phyloP scores from a whole-genome alignment of 2,329 filamentous ascomycete genomes.

The Colletotrichum limetticola region DNA sequence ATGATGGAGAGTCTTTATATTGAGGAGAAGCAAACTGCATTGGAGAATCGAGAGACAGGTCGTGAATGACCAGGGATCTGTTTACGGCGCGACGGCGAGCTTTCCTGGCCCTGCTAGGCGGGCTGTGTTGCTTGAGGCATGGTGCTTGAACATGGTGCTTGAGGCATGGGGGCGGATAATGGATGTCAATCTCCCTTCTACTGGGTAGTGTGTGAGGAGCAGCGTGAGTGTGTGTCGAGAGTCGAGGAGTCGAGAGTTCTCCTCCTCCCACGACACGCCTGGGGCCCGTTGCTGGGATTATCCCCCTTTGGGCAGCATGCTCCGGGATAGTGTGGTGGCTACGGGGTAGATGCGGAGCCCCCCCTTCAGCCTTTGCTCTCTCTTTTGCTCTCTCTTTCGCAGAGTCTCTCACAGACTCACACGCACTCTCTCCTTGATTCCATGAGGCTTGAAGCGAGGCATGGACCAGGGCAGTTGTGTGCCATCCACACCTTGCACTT shows the following conservation, averaged over 20 bases:
- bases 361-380: neutral
- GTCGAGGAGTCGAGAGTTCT: neutral
- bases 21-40: neutral
- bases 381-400: neutral
- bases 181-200: slow-evolving; percentile 20
- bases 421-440: too few species aligned
- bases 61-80: neutral
- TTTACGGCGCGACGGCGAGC: neutral
- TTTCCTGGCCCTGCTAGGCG: neutral
- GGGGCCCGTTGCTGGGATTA: neutral
- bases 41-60: neutral
- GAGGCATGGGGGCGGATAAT: neutral
- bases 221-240: neutral
- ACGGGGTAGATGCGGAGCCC: slow-evolving; percentile 24
- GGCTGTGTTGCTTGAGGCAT: neutral
- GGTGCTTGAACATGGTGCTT: neutral
- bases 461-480: slow-evolving; percentile 14
- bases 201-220: neutral
- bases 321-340: slow-evolving; percentile 17
- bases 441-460: slow-evolving; percentile 9
- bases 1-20: slow-evolving; percentile 32
- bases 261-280: slow-evolving; percentile 2
- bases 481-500: neutral
- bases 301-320: slow-evolving; percentile 18
- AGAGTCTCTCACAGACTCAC: too few species aligned